Base-by-base conservation (phyloP, 1,284 basidiomycete genomes). In the Naganishia sp. region DNA sequence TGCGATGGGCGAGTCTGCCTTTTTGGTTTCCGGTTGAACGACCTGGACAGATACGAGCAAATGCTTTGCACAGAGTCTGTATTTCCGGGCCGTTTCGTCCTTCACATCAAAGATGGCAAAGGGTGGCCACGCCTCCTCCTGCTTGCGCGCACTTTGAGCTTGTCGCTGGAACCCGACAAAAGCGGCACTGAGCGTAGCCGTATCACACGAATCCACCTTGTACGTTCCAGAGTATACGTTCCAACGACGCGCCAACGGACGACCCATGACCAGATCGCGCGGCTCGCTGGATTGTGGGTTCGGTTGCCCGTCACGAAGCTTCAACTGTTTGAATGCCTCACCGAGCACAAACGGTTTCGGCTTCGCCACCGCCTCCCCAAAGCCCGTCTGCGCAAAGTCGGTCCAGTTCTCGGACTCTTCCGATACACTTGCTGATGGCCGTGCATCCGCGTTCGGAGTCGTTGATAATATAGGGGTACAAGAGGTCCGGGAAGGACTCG, bases 341-440 rank as follows among this genome's bases (percentile, higher is more conserved):
- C 58, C 58, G 2, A 61, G 47, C 45, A 61, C 47, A 51, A 61
- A 61, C 2, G 58, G 58, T 39, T 61, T 47, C 3, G 47, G 58
- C 47, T 51, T 10, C 2, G 46, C n/a, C 15, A 18, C 18, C 11
- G 35, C 28, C 23, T 42, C 47, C 10, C 47, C 58, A 21, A 61
- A 61, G 4, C 58, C 58, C 11, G 47, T 61, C 47, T 61, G 47
- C 21, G 58, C 47, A 51, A 61, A 61, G 39, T 61, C 58, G n/a
- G 46, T 61, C 58, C 58, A 61, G 23, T 41, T 51, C 23, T 47
- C 35, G 25, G 39, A 49, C 21, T 49, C 35, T n/a, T 35, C 25
- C 9, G 23, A 23, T n/a, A 32, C n/a, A 7, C 2, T n/a, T 3
- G 13, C 17, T 17, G 32, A 18, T n/a, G 3, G 35, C 50, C 7